A percentile compares a stretch with the other conserved stretches of the same genome.
These are phyloP conservation scores for Lathyrus oleraceus DNA, from an alignment of 306 rosid species.

Conservation along the genomic window DNA sequence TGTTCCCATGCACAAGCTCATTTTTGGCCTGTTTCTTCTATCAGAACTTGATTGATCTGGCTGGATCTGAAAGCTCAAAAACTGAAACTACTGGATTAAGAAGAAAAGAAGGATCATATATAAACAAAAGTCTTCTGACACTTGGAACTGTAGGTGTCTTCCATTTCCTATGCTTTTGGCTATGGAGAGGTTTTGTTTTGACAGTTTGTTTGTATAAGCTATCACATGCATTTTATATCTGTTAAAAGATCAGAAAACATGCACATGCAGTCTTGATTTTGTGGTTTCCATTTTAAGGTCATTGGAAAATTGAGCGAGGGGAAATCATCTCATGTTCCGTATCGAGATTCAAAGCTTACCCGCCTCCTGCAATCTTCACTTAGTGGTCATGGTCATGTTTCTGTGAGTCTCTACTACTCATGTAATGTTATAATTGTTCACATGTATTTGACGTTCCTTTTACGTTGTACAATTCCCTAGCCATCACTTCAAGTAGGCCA, in stretches of 20 bases:
- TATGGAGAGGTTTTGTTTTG: constrained; percentile 29
- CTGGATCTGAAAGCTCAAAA: constrained; percentile 99
- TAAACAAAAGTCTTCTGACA: constrained; percentile 96
- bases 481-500: constrained; percentile 17
- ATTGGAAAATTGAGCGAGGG: constrained; percentile 98
- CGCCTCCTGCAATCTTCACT: constrained; percentile 96
- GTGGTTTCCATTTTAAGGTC: constrained; percentile 70
- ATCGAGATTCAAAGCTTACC: constrained; percentile 98
- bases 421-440: constrained; percentile 17
- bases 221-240: constrained; percentile 19
- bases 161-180: constrained; percentile 21
- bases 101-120: constrained; percentile 98
- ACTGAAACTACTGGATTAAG: constrained; percentile 94
- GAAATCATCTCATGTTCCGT: constrained; percentile 98
- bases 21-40: constrained; percentile 24
- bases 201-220: background rate
- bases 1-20: background rate
- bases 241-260: constrained; percentile 1
- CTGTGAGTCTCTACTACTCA: constrained; percentile 66
- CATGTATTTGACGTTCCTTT: constrained; percentile 19
- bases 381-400: constrained; percentile 95
- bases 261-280: constrained; percentile 35
- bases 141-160: constrained; percentile 91
- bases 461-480: background rate
- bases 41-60: constrained; percentile 95